A percentile compares a stretch with the other conserved stretches of the same genome.
Conservation (phyloP, 495 filamentous ascomycete genomes). For the Neurospora terricola region DNA sequence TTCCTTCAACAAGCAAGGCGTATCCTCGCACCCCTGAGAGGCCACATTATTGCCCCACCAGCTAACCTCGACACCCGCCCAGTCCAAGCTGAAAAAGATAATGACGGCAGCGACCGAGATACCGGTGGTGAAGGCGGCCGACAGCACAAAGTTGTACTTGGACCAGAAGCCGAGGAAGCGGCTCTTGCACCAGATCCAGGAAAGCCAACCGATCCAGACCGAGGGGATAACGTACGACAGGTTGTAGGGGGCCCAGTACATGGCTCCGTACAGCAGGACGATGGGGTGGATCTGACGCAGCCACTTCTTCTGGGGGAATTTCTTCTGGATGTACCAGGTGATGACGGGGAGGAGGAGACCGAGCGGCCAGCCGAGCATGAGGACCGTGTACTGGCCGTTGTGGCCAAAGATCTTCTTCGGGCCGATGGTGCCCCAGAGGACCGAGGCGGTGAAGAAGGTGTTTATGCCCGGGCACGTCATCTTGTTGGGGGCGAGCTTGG, state of each 20-base stretch:
- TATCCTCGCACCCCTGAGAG: slow-evolving; percentile 22
- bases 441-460: slow-evolving; percentile 30
- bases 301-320: slow-evolving; percentile 16
- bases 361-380: slow-evolving; percentile 26
- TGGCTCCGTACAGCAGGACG: slow-evolving; percentile 21
- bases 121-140: slow-evolving; percentile 20
- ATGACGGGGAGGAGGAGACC: slow-evolving; percentile 21
- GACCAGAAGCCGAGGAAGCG: slow-evolving; percentile 16
- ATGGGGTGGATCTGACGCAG: slow-evolving; percentile 27
- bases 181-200: slow-evolving; percentile 31
- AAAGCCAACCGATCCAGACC: slow-evolving; percentile 24
- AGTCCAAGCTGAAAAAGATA: slow-evolving; percentile 29
- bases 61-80: slow-evolving; percentile 12
- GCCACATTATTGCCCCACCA: slow-evolving; percentile 31
- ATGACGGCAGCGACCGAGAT: slow-evolving; percentile 26
- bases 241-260: slow-evolving; percentile 27
- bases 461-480: slow-evolving; percentile 30
- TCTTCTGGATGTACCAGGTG: slow-evolving; percentile 14
- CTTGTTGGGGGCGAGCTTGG: slow-evolving; percentile 21
- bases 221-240: slow-evolving; percentile 24
- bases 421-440: slow-evolving; percentile 32
- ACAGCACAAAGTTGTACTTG: slow-evolving; percentile 23
- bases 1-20: slow-evolving; percentile 14
- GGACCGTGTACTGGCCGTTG: slow-evolving; percentile 25
- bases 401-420: slow-evolving; percentile 28